These are phyloP conservation scores for Rosa hybrid DNA, from an alignment of 331 rosid species.

Conservation along the genomic window DNA sequence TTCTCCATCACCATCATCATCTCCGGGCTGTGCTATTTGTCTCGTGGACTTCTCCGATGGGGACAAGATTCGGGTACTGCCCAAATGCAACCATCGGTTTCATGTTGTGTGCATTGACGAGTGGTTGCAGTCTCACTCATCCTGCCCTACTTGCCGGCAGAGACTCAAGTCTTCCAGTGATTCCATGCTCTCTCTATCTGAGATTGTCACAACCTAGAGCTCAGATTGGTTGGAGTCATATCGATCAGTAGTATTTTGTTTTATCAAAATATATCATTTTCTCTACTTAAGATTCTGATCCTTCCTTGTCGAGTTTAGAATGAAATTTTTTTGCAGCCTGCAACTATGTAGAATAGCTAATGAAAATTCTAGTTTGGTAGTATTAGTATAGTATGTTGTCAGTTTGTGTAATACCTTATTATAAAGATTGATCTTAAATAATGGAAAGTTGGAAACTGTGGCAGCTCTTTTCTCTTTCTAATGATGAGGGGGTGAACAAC, in stretches of 20 bases:
- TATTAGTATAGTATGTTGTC: neutral
- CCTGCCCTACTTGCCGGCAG: constrained; percentile 86
- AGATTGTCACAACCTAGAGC: constrained; percentile 25
- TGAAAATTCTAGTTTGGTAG: neutral
- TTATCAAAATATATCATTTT: neutral
- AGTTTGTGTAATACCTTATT: neutral
- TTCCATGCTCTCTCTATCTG: constrained; percentile 26
- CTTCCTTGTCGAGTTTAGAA: neutral
- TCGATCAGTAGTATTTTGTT: neutral
- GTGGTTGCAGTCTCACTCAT: constrained; percentile 78
- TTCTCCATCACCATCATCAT: constrained; percentile 23
- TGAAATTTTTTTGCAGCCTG: constrained; percentile 1
- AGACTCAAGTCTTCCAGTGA: constrained; percentile 40
- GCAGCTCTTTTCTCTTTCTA: neutral
- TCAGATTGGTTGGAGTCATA: neutral
- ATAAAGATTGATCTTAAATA: neutral
- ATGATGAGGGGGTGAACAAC: no score
- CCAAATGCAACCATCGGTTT: constrained; percentile 69
- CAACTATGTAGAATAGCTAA: neutral
- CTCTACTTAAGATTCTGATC: neutral
- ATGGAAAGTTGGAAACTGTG: neutral
- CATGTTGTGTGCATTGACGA: constrained; percentile 76
- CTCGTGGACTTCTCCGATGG: constrained; percentile 64
- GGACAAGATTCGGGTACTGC: constrained; percentile 64
- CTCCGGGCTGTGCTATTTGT: constrained; percentile 67